Conservation (phyloP, 306 rosid genomes). For the Cucurbita pepo region DNA sequence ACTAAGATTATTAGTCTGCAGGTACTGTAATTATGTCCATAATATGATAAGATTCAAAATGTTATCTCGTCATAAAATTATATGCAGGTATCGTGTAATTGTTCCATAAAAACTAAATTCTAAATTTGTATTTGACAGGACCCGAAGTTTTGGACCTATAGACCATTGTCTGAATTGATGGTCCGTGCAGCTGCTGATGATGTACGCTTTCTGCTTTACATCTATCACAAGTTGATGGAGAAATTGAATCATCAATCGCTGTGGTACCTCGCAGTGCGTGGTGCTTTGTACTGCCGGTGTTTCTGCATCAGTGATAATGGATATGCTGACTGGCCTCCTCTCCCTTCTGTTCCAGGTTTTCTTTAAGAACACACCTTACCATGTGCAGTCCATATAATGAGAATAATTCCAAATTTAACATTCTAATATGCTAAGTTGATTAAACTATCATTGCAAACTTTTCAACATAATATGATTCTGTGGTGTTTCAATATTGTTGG, state of each 20-base stretch:
- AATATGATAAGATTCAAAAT: not conserved
- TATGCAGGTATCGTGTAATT: not conserved
- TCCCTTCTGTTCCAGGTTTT: conserved; percentile 78
- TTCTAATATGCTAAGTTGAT: not conserved
- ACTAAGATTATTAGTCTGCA: not conserved
- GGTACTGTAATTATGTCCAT: not conserved
- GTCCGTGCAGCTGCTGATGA: conserved; percentile 93
- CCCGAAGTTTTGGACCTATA: conserved; percentile 77
- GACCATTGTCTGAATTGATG: conserved; percentile 91
- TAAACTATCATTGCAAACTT: not conserved
- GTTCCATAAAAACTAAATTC: not conserved
- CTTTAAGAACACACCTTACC: not conserved
- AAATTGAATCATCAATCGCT: conserved; percentile 56
- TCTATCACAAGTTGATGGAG: conserved; percentile 78
- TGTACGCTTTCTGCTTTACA: conserved; percentile 87
- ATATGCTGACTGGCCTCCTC: conserved; percentile 72
- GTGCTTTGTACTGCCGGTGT: conserved; percentile 86
- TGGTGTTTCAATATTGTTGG: not conserved
- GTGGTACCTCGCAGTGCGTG: conserved; percentile 88
- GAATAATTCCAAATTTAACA: not conserved
- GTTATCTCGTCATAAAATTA: not conserved
- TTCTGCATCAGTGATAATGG: conserved; percentile 54
- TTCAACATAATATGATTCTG: not conserved
- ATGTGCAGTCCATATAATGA: not conserved
- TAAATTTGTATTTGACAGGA: conserved; percentile 32